Percentiles rank a stretch among this genome's conserved stretches.
phyloP scores from a whole-genome alignment of 371 early-diverging fungal species.

The Zancudomyces culisetae region DNA sequence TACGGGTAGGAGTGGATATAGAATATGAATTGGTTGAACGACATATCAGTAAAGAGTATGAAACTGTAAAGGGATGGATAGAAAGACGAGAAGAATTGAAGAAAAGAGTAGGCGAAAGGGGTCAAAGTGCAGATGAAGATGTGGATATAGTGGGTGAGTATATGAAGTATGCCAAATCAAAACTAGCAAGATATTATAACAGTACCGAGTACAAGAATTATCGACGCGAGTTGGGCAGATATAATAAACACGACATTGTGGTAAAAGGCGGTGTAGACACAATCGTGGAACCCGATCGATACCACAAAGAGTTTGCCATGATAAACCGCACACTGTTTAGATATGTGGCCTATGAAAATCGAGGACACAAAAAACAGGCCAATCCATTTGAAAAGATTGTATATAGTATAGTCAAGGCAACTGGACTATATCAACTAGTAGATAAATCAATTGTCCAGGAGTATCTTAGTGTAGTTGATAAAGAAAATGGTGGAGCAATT shows the following conservation, averaged over 20 bases:
- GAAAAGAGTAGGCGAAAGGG: background rate
- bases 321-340: slow-evolving; percentile 39
- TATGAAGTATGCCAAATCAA: no score
- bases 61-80: slow-evolving; percentile 31
- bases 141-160: background rate
- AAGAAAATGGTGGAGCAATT: background rate
- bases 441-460: slow-evolving; percentile 30
- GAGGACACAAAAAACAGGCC: slow-evolving; percentile 11
- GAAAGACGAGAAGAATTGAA: slow-evolving; percentile 10
- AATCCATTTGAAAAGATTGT: slow-evolving; percentile 30
- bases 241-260: background rate
- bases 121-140: background rate
- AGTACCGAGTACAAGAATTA: background rate
- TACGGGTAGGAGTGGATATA: background rate
- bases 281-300: background rate
- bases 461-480: slow-evolving; percentile 59
- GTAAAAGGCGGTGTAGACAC: slow-evolving; percentile 9
- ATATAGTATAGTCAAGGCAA: slow-evolving; percentile 40
- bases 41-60: no score
- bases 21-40: background rate
- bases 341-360: slow-evolving; percentile 28
- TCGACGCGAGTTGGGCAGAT: background rate
- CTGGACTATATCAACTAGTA: slow-evolving; percentile 31
- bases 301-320: slow-evolving; percentile 21
- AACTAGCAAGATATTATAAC: background rate